Evolutionary conservation across 2,329 filamentous ascomycete species (phyloP).

Genomic region (Gaeumannomyces tritici): DNA sequence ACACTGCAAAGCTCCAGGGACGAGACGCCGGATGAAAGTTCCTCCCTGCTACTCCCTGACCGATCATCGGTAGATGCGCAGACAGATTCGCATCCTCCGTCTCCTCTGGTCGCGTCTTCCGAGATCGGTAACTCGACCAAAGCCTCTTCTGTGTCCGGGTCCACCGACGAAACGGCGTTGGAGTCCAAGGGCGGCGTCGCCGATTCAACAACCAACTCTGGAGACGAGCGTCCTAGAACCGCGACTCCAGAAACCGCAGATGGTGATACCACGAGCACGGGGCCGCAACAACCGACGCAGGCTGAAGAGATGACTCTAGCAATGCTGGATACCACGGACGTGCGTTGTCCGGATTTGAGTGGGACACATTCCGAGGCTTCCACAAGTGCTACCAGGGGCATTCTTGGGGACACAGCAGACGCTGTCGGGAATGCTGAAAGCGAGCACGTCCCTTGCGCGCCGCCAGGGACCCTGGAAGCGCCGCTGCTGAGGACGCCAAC

Average conservation of each 20-base stretch:
- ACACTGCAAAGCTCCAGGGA: not conserved
- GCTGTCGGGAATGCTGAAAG: not conserved
- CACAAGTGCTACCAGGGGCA: not conserved
- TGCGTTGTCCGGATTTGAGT: not conserved
- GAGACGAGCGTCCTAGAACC: constrained; percentile 2
- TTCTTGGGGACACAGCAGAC: not conserved
- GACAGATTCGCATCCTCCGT: constrained; percentile 48
- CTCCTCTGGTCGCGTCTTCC: constrained; percentile 41
- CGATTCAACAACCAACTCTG: not conserved
- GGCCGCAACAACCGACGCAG: too few species aligned
- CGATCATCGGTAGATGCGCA: constrained; percentile 35
- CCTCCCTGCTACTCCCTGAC: constrained; percentile 14
- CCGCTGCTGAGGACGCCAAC: not conserved
- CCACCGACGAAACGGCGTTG: constrained; percentile 49
- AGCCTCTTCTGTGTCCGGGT: constrained; percentile 54
- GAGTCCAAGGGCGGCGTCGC: constrained; percentile 8
- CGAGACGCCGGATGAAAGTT: not conserved
- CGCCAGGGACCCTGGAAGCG: not conserved
- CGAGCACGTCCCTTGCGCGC: not conserved
- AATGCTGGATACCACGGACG: not conserved
- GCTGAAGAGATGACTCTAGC: not conserved
- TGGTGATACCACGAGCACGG: not conserved
- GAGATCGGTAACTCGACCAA: constrained; percentile 51
- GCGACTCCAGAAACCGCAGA: not conserved
- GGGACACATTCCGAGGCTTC: not conserved